A percentile compares a stretch with the other conserved stretches of the same genome.
These are phyloP conservation scores for Lycium ferocissimum DNA, from an alignment of 257 asterid genomes.

Conservation along the genomic window DNA sequence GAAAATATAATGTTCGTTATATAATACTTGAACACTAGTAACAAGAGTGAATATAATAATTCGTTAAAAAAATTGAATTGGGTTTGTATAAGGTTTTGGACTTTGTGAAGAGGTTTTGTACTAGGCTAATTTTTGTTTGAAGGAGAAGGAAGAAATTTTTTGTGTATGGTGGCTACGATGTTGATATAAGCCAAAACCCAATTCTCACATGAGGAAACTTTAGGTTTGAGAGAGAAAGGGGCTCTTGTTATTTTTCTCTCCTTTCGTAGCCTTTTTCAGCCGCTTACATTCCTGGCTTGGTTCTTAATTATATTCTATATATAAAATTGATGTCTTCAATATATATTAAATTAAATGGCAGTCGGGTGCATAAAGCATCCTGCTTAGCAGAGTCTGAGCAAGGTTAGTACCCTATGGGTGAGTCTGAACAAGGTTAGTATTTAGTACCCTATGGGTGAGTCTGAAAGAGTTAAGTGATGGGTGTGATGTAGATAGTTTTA, in stretches of 20 bases:
- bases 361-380: no score
- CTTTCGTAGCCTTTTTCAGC: conserved; percentile 40
- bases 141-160: conserved; percentile 40
- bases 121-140: conserved; percentile 24
- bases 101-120: conserved; percentile 37
- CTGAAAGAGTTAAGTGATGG: no score
- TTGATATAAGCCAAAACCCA: conserved; percentile 29
- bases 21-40: conserved; percentile 35
- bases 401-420: no score
- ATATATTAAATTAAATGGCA: no score
- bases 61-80: conserved; percentile 4
- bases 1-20: conserved; percentile 45
- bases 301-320: no score
- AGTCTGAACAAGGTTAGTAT: no score
- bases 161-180: conserved; percentile 33
- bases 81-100: conserved; percentile 38
- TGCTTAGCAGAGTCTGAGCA: no score
- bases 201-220: neutral
- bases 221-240: conserved; percentile 7
- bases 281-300: conserved; percentile 51
- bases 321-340: no score
- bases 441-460: no score
- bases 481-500: no score
- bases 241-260: conserved; percentile 30
- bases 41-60: conserved; percentile 21